Evolutionary conservation across 768 basidiomycete species (phyloP).

Genomic region (Coprinellus aureogranulatus): DNA sequence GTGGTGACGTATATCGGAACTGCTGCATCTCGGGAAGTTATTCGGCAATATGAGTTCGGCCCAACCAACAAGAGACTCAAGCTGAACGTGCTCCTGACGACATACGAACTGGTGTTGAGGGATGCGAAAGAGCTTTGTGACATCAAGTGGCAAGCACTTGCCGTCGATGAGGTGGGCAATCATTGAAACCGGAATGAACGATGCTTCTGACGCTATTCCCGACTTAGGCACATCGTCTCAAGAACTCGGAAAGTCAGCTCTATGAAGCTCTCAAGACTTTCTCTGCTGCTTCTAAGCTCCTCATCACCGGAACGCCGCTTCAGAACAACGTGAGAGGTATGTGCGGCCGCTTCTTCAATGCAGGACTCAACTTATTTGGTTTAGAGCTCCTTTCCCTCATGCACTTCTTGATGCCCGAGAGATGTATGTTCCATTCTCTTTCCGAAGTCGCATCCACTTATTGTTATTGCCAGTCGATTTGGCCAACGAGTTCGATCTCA

Average conservation of each 20-base stretch:
- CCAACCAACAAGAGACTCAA: conserved; percentile 83
- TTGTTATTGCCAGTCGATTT: conserved; percentile 69
- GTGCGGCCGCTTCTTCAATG: conserved; percentile 16
- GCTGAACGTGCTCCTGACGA: conserved; percentile 96
- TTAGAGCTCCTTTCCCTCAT: conserved; percentile 92
- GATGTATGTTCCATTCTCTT: conserved; percentile 57
- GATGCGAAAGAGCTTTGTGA: conserved; percentile 85
- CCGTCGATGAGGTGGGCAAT: conserved; percentile 87
- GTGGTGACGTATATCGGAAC: conserved; percentile 97
- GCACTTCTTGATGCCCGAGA: conserved; percentile 99
- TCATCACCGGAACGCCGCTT: conserved; percentile 97
- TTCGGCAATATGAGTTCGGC: conserved; percentile 91
- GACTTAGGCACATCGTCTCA: conserved; percentile 86
- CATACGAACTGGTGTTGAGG: conserved; percentile 92
- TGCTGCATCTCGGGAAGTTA: conserved; percentile 82
- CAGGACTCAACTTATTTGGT: conserved; percentile 1
- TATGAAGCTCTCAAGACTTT: conserved; percentile 93
- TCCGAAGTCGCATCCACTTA: conserved; percentile 3
- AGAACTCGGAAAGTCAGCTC: conserved; percentile 96
- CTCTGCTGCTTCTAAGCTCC: conserved; percentile 84
- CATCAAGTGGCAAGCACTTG: conserved; percentile 96
- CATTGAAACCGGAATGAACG: background rate
- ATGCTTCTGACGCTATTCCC: conserved; percentile 1
- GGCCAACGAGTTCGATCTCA: conserved; percentile 93
- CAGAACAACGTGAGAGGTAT: conserved; percentile 98